Evolutionary conservation across 2,329 filamentous ascomycete genomes (phyloP).

Genomic region (Orbilia brochopaga): DNA sequence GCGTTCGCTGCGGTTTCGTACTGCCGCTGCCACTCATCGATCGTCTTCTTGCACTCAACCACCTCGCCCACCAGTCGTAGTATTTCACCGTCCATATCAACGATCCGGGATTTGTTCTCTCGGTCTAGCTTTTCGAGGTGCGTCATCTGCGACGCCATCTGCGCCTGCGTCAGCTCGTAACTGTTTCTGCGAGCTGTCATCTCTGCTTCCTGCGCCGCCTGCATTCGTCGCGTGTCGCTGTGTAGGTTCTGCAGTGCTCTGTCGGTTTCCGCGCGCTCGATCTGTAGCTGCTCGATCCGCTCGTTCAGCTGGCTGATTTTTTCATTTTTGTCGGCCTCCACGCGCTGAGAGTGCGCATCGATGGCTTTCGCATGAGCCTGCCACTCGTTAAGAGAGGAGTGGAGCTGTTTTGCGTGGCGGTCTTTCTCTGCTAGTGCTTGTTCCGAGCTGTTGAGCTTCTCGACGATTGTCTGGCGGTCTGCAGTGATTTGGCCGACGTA

Average conservation of each 20-base stretch:
- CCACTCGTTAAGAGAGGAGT: conserved; percentile 24
- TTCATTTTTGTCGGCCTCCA: conserved; percentile 31
- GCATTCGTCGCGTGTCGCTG: background rate
- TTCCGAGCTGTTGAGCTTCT: conserved; percentile 33
- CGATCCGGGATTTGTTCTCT: conserved; percentile 5
- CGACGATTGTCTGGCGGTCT: conserved; percentile 31
- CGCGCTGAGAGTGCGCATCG: conserved; percentile 23
- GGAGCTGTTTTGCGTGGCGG: conserved; percentile 19
- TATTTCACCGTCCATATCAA: background rate
- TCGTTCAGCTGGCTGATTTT: background rate
- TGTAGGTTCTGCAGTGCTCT: conserved; percentile 24
- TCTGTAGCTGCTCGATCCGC: conserved; percentile 13
- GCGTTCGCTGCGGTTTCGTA: background rate
- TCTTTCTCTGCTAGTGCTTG: conserved; percentile 43
- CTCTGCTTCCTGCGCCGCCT: background rate
- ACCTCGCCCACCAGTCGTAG: conserved; percentile 11
- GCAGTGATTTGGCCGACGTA: conserved; percentile 23
- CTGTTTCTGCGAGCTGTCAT: background rate
- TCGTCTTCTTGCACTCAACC: conserved; percentile 3
- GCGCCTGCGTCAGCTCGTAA: background rate
- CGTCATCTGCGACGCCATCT: background rate
- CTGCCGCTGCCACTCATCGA: conserved; percentile 10
- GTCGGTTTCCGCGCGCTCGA: conserved; percentile 20
- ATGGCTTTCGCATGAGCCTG: conserved; percentile 29
- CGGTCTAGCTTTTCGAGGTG: background rate